A percentile compares a stretch with the other conserved stretches of the same genome.
phyloP scores from a whole-genome alignment of 192 early-diverging fungal species.

The Coemansia pectinata region DNA sequence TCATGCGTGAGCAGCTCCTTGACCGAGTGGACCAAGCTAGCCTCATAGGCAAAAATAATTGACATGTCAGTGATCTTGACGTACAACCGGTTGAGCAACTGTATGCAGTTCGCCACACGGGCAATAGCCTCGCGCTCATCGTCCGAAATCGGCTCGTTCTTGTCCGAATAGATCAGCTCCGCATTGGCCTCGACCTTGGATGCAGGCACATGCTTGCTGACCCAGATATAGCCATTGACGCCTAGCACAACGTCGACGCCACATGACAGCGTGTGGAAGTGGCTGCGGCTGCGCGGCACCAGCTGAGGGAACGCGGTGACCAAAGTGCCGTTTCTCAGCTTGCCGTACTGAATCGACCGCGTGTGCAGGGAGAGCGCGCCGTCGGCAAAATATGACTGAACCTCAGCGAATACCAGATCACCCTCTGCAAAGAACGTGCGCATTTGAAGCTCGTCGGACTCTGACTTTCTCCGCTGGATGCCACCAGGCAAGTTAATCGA shows the following conservation, averaged over 20 bases:
- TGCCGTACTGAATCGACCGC: constrained; percentile 87
- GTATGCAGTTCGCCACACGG: constrained; percentile 85
- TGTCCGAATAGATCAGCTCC: constrained; percentile 82
- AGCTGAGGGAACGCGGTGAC: constrained; percentile 84
- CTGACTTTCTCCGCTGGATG: constrained; percentile 91
- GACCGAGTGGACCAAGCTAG: constrained; percentile 60
- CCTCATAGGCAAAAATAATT: constrained; percentile 92
- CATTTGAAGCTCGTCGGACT: constrained; percentile 97
- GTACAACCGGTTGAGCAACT: constrained; percentile 72
- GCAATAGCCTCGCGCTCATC: constrained; percentile 82
- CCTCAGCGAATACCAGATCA: constrained; percentile 89
- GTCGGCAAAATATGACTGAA: constrained; percentile 83
- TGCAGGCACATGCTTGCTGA: constrained; percentile 72
- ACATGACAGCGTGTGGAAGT: constrained; percentile 89
- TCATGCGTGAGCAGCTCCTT: constrained; percentile 65
- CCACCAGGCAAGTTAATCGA: constrained; percentile 95
- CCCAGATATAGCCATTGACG: constrained; percentile 96
- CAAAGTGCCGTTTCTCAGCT: constrained; percentile 79
- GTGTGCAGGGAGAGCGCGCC: constrained; percentile 89
- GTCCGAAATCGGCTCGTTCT: constrained; percentile 82
- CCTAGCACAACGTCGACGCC: constrained; percentile 94
- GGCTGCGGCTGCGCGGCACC: constrained; percentile 90
- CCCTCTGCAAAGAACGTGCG: constrained; percentile 92
- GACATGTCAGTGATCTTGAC: constrained; percentile 86
- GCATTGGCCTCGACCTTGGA: constrained; percentile 71